Evolutionary conservation across 2,329 filamentous ascomycete species (phyloP).

Genomic region (Alternaria sp.): DNA sequence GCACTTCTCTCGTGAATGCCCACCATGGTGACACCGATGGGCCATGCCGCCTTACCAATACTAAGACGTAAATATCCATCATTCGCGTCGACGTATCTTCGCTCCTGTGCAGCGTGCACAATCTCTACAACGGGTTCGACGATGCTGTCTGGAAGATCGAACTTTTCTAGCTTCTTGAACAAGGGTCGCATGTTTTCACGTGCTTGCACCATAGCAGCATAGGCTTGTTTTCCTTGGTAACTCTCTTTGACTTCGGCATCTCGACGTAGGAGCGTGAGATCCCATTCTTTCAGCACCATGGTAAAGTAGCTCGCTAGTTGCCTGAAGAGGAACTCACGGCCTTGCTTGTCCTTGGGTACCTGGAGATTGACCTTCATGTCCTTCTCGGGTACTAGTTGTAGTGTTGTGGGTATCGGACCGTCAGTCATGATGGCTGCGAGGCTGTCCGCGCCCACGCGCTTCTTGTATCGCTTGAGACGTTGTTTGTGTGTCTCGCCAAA

Average conservation of each 20-base stretch:
- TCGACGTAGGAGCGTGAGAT: conserved; percentile 72
- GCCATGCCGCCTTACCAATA: conserved; percentile 97
- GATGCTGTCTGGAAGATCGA: conserved; percentile 78
- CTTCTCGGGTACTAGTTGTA: conserved; percentile 80
- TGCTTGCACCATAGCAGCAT: conserved; percentile 85
- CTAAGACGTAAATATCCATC: conserved; percentile 91
- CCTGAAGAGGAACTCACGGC: conserved; percentile 76
- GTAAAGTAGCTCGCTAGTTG: conserved; percentile 96
- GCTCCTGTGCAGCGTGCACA: conserved; percentile 86
- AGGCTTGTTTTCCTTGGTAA: conserved; percentile 80
- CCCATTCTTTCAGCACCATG: conserved; percentile 92
- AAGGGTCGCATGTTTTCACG: conserved; percentile 87
- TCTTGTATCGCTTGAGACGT: conserved; percentile 74
- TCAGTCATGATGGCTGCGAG: conserved; percentile 63
- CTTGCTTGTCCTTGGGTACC: conserved; percentile 70
- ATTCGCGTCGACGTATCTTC: conserved; percentile 94
- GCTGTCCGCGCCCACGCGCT: conserved; percentile 60
- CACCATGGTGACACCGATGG: conserved; percentile 99
- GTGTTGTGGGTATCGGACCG: conserved; percentile 85
- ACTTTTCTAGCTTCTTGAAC: conserved; percentile 87
- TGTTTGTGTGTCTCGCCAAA: conserved; percentile 83
- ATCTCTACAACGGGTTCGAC: conserved; percentile 89
- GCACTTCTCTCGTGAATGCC: conserved; percentile 98
- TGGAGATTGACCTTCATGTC: conserved; percentile 81
- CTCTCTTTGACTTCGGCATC: conserved; percentile 70